These are phyloP conservation scores for Ceratocystis variospora DNA, from an alignment of 2,329 filamentous ascomycete genomes.

Conservation along the genomic window DNA sequence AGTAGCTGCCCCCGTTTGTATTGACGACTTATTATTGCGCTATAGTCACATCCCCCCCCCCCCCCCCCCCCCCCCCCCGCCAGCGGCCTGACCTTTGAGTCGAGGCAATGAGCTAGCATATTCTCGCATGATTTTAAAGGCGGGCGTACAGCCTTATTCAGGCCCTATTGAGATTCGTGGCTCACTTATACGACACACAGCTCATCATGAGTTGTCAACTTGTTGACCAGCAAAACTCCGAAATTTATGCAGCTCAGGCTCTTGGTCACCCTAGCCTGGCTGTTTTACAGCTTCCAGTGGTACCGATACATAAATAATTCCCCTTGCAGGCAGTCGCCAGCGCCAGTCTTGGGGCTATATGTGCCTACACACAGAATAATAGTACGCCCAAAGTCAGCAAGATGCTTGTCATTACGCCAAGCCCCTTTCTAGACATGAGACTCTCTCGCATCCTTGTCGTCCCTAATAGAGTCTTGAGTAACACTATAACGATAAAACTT, in stretches of 20 bases:
- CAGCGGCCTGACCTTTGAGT: not conserved
- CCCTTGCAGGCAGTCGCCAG: not conserved
- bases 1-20: too few relatives aligned
- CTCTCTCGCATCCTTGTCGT: not conserved
- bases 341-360: not conserved
- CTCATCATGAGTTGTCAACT: constrained; percentile 5
- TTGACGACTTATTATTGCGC: too few relatives aligned
- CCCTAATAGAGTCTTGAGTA: not conserved
- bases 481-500: constrained; percentile 14
- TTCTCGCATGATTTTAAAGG: not conserved
- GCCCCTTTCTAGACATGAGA: not conserved
- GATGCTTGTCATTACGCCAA: not conserved
- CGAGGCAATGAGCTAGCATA: not conserved
- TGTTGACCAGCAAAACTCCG: not conserved
- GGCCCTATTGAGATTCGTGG: not conserved
- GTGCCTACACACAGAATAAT: too few relatives aligned
- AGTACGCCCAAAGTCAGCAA: not conserved
- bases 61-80: too few relatives aligned
- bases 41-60: too few relatives aligned
- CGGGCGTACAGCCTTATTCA: not conserved
- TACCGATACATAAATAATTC: not conserved
- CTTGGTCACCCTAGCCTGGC: not conserved
- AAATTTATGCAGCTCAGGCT: not conserved
- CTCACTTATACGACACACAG: constrained; percentile 5
- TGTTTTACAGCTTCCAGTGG: not conserved